Evolutionary conservation across 257 asterid genomes (phyloP).

Genomic region (Solanum chaucha): DNA sequence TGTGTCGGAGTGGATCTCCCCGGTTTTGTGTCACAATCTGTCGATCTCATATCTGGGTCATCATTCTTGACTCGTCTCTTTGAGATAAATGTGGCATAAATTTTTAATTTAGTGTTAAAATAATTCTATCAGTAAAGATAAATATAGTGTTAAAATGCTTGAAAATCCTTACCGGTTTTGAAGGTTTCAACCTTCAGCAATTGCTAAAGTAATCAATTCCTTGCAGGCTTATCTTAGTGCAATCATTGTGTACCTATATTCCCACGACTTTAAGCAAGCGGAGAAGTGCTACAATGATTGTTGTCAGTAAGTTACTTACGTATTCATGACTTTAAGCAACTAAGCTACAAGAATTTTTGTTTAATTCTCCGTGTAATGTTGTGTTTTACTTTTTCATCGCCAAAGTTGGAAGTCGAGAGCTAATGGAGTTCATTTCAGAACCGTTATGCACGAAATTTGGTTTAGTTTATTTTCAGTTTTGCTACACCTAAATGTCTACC

Average conservation of each 20-base stretch:
- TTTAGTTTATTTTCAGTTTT: not conserved
- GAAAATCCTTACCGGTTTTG: not conserved
- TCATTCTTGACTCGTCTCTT: not conserved
- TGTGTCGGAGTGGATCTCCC: not conserved
- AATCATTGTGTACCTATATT: conserved; percentile 83
- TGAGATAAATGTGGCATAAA: not conserved
- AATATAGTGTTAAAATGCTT: not conserved
- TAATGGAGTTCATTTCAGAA: not conserved
- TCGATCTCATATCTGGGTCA: not conserved
- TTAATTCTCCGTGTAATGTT: not conserved
- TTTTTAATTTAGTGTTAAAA: not conserved
- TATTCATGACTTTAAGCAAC: not conserved
- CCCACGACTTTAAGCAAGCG: conserved; percentile 88
- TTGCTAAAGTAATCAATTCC: not conserved
- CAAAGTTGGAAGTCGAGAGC: not conserved
- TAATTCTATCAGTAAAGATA: not conserved
- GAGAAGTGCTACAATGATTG: conserved; percentile 95
- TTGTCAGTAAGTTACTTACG: conserved; percentile 65
- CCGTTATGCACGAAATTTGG: not conserved
- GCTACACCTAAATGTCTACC: not conserved
- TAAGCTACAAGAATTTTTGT: not conserved
- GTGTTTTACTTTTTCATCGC: not conserved
- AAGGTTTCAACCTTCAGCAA: not conserved
- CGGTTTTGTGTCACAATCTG: not conserved
- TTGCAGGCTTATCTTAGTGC: conserved; percentile 98